Conservation (phyloP, 2,329 filamentous ascomycete genomes). For the Malbranchea cinnamomea region DNA sequence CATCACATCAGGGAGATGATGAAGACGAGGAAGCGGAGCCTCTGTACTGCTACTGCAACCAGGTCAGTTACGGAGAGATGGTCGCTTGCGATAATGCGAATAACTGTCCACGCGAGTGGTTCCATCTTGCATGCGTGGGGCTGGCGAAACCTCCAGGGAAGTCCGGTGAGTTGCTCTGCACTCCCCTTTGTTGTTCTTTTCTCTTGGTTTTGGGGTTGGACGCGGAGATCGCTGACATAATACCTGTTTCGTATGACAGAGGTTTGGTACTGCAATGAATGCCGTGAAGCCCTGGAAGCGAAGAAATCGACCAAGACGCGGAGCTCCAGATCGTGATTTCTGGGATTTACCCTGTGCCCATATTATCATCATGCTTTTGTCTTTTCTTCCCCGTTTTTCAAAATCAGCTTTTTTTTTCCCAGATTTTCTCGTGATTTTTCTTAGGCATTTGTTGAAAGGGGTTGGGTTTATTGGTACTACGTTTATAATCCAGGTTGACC, state of each 20-base stretch:
- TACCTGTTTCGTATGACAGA: too few relatives aligned
- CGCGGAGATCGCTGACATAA: slow-evolving; percentile 1
- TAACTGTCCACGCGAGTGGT: slow-evolving; percentile 67
- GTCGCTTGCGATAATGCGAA: slow-evolving; percentile 62
- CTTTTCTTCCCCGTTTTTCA: not conserved
- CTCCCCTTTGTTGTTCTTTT: slow-evolving; percentile 6
- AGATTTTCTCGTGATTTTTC: too few relatives aligned
- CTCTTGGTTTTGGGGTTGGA: not conserved
- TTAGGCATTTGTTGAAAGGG: too few relatives aligned
- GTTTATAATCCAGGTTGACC: too few relatives aligned
- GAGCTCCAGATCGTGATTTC: too few relatives aligned
- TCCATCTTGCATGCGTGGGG: slow-evolving; percentile 69
- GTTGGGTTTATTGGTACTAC: too few relatives aligned
- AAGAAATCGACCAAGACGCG: slow-evolving; percentile 5
- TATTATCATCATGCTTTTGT: too few relatives aligned
- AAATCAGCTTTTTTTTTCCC: too few relatives aligned
- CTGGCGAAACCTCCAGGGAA: slow-evolving; percentile 63
- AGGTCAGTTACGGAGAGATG: slow-evolving; percentile 72
- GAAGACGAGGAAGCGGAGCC: slow-evolving; percentile 56
- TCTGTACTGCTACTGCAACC: slow-evolving; percentile 65
- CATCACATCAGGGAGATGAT: slow-evolving; percentile 25
- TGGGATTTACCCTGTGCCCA: too few relatives aligned
- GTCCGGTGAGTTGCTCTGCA: slow-evolving; percentile 45
- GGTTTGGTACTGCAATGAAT: slow-evolving; percentile 73
- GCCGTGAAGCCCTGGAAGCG: slow-evolving; percentile 48